Base-by-base conservation (phyloP, 177 flowering plant species). In the Vitis hybrid region DNA sequence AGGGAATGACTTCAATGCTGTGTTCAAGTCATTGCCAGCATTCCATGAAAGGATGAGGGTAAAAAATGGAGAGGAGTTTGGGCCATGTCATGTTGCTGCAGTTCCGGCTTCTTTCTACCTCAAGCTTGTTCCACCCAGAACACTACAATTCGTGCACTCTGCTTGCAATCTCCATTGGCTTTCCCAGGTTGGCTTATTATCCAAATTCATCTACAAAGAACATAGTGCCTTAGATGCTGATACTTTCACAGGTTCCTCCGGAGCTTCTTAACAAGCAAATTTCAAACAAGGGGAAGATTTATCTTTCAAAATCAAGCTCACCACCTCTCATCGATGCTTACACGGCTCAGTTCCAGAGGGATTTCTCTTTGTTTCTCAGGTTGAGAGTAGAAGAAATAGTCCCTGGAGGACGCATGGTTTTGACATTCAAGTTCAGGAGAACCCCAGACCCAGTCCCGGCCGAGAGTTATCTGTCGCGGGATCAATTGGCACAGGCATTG, bases 141-240 rank as follows among this genome's bases (percentile, higher is more conserved):
- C 48, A 50, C 31, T 73, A 49, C 62, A 73, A 49, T 73, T 73
- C n/a, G 67, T 73, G 19, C 59, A 73, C 19, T 73, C 76, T 61
- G 60, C 69, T 15, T 31, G n/a, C 16, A 72, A 70, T 19, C 75
- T 72, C 14, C 70, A 52, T 2, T 73, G 76, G 76, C 76, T 73
- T 10, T 73, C 76, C 21, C 67, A 73, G 68, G 76, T 73, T 9
- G 51, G n/a, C 22, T 15, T 26, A 2, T 26, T 26, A 26, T 26
- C 29, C 29, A 26, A 26, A 26, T 26, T 26, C 29, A 26, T 26
- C 29, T 26, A 26, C 29, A 26, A 26, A 26, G 0, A 26, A 26
- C 29, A 26, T 26, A 0, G 29, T 26, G 29, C 29, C 29, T 26
- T 26, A 16, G 18, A 18, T 10, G 18, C 3, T 7, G 26, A 57